A percentile compares a stretch with the other conserved stretches of the same genome.
phyloP scores from a whole-genome alignment of 495 filamentous ascomycete genomes.

The Lophiotrema nucula region DNA sequence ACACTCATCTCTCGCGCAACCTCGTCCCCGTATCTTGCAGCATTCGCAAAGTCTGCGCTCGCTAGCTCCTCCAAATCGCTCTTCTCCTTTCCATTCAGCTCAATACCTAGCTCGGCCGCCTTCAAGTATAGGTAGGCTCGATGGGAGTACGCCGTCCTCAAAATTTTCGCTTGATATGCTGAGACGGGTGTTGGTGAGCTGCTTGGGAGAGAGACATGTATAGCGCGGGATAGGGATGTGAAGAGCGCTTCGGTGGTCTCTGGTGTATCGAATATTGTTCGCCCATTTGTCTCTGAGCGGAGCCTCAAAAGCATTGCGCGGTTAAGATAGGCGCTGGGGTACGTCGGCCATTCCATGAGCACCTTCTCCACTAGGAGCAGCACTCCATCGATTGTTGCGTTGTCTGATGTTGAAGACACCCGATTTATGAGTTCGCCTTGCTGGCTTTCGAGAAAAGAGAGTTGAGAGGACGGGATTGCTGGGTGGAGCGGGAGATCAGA shows the following conservation, averaged over 20 bases:
- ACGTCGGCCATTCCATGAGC: slow-evolving; percentile 58
- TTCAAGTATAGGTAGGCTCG: slow-evolving; percentile 68
- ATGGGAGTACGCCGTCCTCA: slow-evolving; percentile 74
- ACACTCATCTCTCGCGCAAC: slow-evolving; percentile 75
- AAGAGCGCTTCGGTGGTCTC: slow-evolving; percentile 40
- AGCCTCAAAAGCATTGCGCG: slow-evolving; percentile 69
- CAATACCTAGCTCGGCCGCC: slow-evolving; percentile 50
- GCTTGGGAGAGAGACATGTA: slow-evolving; percentile 58
- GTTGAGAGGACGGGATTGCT: slow-evolving; percentile 40
- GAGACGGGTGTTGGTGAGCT: slow-evolving; percentile 57
- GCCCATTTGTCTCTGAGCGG: slow-evolving; percentile 48
- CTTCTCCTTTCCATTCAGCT: slow-evolving; percentile 46
- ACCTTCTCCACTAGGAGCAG: slow-evolving; percentile 51
- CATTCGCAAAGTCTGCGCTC: slow-evolving; percentile 69
- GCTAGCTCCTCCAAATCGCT: slow-evolving; percentile 69
- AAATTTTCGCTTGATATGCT: slow-evolving; percentile 56
- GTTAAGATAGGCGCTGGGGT: slow-evolving; percentile 75
- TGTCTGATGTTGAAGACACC: slow-evolving; percentile 16
- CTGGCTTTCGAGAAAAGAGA: slow-evolving; percentile 19
- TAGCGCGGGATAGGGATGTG: slow-evolving; percentile 64
- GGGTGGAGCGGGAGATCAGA: slow-evolving; percentile 61
- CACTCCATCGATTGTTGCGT: slow-evolving; percentile 38
- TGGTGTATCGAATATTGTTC: not conserved
- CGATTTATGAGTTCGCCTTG: slow-evolving; percentile 11
- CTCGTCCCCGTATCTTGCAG: slow-evolving; percentile 74